These are phyloP conservation scores for Melaleuca alternifolia DNA, from an alignment of 345 rosid genomes.

Conservation along the genomic window DNA sequence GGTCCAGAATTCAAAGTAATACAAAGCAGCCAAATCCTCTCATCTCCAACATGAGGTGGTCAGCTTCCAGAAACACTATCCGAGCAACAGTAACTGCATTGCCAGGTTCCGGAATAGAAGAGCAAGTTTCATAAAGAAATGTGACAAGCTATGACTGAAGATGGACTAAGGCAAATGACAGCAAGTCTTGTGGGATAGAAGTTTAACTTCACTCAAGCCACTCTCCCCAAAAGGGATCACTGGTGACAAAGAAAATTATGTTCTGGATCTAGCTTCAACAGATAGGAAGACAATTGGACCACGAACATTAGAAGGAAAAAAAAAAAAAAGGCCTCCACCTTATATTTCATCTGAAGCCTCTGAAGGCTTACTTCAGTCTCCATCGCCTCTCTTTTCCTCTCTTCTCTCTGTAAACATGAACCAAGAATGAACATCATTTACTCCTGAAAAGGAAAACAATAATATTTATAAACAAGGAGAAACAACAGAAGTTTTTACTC, in stretches of 20 bases:
- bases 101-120: not conserved
- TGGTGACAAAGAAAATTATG: not conserved
- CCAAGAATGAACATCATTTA: not conserved
- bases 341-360: slow-evolving; percentile 80
- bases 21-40: not conserved
- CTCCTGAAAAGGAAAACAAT: not conserved
- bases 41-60: not conserved
- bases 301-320: not conserved
- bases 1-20: not conserved
- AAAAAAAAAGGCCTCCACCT: slow-evolving; percentile 30
- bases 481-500: not conserved
- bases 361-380: slow-evolving; percentile 87
- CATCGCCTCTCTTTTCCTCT: slow-evolving; percentile 82
- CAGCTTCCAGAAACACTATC: not conserved
- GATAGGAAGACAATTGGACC: not conserved
- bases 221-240: not conserved
- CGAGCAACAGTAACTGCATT: not conserved
- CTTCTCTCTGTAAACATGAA: slow-evolving; percentile 64
- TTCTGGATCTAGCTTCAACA: not conserved
- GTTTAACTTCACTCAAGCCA: not conserved
- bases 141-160: not conserved
- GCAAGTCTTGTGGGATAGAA: not conserved
- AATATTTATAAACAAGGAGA: not conserved
- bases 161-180: not conserved
- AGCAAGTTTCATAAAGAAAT: not conserved